Evolutionary conservation across 345 rosid species (phyloP).

Genomic region (Trapa bicornis): DNA sequence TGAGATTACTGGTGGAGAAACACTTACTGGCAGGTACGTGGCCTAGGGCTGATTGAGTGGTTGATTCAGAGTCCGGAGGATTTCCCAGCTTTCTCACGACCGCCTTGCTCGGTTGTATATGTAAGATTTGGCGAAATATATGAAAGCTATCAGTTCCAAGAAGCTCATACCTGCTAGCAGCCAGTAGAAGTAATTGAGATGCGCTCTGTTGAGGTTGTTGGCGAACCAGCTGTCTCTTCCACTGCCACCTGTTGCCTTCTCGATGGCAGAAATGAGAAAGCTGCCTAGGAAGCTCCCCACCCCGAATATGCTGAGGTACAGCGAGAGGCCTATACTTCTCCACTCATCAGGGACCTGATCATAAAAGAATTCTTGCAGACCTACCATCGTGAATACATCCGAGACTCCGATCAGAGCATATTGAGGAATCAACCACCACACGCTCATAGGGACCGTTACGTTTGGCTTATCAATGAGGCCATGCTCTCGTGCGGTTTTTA

Average conservation of each 20-base stretch:
- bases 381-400: conserved; percentile 49
- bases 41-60: background rate
- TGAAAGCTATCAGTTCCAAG: conserved; percentile 23
- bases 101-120: conserved; percentile 17
- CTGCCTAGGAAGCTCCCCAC: conserved; percentile 50
- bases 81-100: background rate
- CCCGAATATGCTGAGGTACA: conserved; percentile 50
- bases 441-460: conserved; percentile 40
- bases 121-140: conserved; percentile 32
- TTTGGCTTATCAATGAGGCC: conserved; percentile 32
- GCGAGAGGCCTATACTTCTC: conserved; percentile 49
- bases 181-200: conserved; percentile 53
- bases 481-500: conserved; percentile 26
- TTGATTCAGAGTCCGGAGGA: background rate
- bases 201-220: conserved; percentile 40
- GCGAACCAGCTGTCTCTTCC: conserved; percentile 42
- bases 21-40: background rate
- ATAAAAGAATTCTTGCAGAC: conserved; percentile 61
- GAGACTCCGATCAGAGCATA: conserved; percentile 37
- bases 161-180: conserved; percentile 35
- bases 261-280: conserved; percentile 39
- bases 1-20: background rate
- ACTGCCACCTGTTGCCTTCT: conserved; percentile 26
- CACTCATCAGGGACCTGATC: conserved; percentile 46
- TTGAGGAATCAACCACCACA: conserved; percentile 64